A percentile compares a stretch with the other conserved stretches of the same genome.
phyloP scores from a whole-genome alignment of 768 basidiomycete species.

The Lentinula sp. region DNA sequence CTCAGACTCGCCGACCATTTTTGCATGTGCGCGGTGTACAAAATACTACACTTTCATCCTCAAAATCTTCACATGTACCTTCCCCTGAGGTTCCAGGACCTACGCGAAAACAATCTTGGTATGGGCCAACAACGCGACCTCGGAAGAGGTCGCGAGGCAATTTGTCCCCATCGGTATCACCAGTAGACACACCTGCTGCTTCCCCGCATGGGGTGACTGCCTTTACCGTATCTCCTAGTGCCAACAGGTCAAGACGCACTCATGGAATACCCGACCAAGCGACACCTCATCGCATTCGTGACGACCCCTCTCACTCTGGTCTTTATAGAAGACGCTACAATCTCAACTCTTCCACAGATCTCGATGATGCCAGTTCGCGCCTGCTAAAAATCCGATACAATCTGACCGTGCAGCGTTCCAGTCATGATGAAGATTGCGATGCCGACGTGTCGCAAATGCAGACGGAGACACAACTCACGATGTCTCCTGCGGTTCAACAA shows the following conservation, averaged over 20 bases:
- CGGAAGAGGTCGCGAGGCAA: neutral
- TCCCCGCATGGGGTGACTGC: neutral
- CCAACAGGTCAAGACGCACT: neutral
- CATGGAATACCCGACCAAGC: neutral
- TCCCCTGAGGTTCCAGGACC: neutral
- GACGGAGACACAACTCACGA: neutral
- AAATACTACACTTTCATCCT: neutral
- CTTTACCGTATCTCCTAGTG: neutral
- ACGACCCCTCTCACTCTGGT: neutral
- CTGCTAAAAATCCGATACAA: neutral
- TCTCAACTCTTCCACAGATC: neutral
- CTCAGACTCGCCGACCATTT: neutral
- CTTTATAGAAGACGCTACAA: neutral
- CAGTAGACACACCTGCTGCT: neutral
- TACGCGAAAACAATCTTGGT: neutral
- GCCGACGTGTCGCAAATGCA: constrained; percentile 1
- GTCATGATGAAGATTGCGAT: neutral
- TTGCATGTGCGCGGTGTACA: neutral
- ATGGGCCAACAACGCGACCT: neutral
- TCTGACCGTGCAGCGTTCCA: neutral
- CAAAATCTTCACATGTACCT: neutral
- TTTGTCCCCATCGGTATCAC: neutral
- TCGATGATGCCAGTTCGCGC: neutral
- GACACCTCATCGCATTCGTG: neutral
- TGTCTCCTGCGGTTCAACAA: neutral